A percentile compares a stretch with the other conserved stretches of the same genome.
Evolutionary conservation across 2,329 filamentous ascomycete genomes (phyloP).

Genomic region (Epicoccum sorghinum): DNA sequence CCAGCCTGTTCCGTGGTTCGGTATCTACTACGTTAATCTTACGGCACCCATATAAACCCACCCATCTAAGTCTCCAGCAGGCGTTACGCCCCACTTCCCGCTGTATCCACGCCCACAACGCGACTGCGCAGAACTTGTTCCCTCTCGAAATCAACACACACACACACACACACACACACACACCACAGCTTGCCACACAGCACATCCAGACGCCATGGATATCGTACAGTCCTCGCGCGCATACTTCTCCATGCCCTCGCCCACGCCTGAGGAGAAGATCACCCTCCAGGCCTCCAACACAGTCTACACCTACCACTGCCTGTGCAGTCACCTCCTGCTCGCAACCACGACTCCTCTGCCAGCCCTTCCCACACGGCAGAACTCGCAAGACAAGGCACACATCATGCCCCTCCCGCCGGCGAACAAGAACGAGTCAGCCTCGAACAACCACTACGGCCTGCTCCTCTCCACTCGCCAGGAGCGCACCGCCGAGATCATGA

Average conservation of each 20-base stretch:
- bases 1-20: conserved; percentile 3
- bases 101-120: conserved; percentile 16
- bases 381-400: conserved; percentile 59
- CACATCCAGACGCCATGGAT: conserved; percentile 28
- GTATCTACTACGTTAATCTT: conserved; percentile 15
- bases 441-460: conserved; percentile 53
- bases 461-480: conserved; percentile 58
- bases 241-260: conserved; percentile 43
- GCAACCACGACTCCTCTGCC: conserved; percentile 62
- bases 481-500: conserved; percentile 57
- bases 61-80: conserved; percentile 18
- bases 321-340: conserved; percentile 70
- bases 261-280: conserved; percentile 39
- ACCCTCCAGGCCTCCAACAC: conserved; percentile 43
- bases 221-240: conserved; percentile 39
- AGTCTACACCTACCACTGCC: conserved; percentile 66
- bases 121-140: conserved; percentile 16
- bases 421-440: conserved; percentile 16
- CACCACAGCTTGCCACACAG: neutral
- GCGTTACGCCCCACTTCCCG: conserved; percentile 16
- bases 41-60: conserved; percentile 15
- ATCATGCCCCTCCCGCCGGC: conserved; percentile 62
- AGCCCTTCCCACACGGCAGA: conserved; percentile 58
- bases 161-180: neutral
- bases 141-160: conserved; percentile 16